These are phyloP conservation scores for Fusarium albosuccineum DNA, from an alignment of 2,329 filamentous ascomycete genomes.

Conservation along the genomic window DNA sequence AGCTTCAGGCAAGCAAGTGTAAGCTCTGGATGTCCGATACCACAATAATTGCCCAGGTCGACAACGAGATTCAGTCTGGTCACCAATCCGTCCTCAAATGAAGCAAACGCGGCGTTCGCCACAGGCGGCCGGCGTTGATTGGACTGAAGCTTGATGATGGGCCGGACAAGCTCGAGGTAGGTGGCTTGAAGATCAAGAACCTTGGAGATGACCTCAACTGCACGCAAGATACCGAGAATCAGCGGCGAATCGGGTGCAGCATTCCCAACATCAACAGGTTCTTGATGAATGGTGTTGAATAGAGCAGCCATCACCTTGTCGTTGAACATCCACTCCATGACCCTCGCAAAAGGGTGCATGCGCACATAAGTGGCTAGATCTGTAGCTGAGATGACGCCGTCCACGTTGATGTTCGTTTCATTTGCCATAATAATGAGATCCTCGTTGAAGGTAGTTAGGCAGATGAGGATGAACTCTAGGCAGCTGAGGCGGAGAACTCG, in stretches of 20 bases:
- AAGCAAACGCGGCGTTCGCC: slow-evolving; percentile 78
- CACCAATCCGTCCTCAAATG: slow-evolving; percentile 91
- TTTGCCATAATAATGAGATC: slow-evolving; percentile 89
- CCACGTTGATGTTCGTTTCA: slow-evolving; percentile 79
- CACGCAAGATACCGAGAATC: slow-evolving; percentile 81
- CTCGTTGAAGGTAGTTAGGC: slow-evolving; percentile 91
- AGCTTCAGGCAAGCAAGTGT: slow-evolving; percentile 85
- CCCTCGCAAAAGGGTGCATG: slow-evolving; percentile 90
- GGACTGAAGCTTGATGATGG: slow-evolving; percentile 77
- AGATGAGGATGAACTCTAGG: slow-evolving; percentile 84
- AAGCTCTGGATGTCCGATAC: slow-evolving; percentile 83
- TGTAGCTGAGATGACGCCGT: slow-evolving; percentile 78
- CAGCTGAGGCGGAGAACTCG: slow-evolving; percentile 83
- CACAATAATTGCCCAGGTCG: slow-evolving; percentile 87
- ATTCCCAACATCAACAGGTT: slow-evolving; percentile 77
- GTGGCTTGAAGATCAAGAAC: slow-evolving; percentile 91
- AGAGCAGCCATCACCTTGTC: slow-evolving; percentile 85
- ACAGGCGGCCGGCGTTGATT: slow-evolving; percentile 71
- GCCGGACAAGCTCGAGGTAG: slow-evolving; percentile 89
- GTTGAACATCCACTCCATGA: slow-evolving; percentile 99
- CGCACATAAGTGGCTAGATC: slow-evolving; percentile 84
- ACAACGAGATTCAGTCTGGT: slow-evolving; percentile 84
- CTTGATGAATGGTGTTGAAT: slow-evolving; percentile 83
- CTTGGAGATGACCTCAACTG: slow-evolving; percentile 86
- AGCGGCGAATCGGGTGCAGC: slow-evolving; percentile 83